These are phyloP conservation scores for Cryphonectria carpinicola DNA, from an alignment of 2,329 filamentous ascomycete genomes.

Conservation along the genomic window DNA sequence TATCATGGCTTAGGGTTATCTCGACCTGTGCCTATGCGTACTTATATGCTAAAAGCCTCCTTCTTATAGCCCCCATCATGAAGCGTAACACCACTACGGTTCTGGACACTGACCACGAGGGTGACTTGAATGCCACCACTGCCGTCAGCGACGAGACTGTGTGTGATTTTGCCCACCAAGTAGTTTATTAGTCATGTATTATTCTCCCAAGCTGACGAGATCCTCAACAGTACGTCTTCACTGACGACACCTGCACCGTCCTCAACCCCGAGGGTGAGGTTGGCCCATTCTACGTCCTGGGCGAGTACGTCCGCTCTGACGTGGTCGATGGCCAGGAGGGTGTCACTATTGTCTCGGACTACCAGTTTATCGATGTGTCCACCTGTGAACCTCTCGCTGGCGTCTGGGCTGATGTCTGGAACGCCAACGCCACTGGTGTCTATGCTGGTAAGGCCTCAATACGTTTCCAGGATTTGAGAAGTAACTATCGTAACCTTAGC, in stretches of 20 bases:
- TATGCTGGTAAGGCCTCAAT: constrained; percentile 39
- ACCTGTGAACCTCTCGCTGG: constrained; percentile 41
- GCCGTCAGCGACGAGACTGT: constrained; percentile 16
- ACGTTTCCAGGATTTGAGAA: neutral
- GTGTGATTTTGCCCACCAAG: neutral
- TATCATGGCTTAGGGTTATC: neutral
- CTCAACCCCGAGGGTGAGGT: constrained; percentile 39
- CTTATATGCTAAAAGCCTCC: neutral
- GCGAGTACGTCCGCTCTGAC: constrained; percentile 43
- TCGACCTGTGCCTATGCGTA: neutral
- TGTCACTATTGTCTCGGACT: constrained; percentile 44
- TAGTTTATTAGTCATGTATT: neutral
- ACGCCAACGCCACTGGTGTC: constrained; percentile 46
- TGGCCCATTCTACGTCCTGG: constrained; percentile 40
- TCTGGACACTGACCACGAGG: constrained; percentile 17
- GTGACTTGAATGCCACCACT: neutral
- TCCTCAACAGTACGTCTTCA: constrained; percentile 14
- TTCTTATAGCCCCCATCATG: constrained; percentile 7
- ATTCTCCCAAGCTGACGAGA: neutral
- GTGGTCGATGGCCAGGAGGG: constrained; percentile 43
- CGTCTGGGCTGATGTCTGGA: constrained; percentile 26
- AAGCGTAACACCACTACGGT: constrained; percentile 19
- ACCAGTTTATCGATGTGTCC: constrained; percentile 46
- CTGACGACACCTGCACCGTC: constrained; percentile 27
- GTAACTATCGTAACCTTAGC: neutral